phyloP scores from a whole-genome alignment of 1,284 basidiomycete species.

The Ustilago hordei region DNA sequence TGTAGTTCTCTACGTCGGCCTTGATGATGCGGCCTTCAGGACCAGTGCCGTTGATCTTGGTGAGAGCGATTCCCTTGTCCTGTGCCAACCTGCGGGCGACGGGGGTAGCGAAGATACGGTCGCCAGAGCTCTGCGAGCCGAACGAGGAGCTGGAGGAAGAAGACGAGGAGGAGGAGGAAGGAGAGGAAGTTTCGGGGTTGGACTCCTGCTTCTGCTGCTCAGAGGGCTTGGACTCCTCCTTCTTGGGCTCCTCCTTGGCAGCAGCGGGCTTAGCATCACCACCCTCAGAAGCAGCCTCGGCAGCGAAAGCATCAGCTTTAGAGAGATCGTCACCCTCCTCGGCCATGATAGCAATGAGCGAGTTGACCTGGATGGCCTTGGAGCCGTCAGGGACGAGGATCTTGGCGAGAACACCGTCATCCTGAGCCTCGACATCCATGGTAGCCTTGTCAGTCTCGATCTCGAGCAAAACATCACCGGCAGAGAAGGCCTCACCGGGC shows the following conservation, averaged over 20 bases:
- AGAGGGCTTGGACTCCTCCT: constrained; percentile 48
- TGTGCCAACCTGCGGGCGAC: constrained; percentile 96
- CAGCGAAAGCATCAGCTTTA: constrained; percentile 81
- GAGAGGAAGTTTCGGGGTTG: constrained; percentile 23
- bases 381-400: constrained; percentile 67
- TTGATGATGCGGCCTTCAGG: constrained; percentile 93
- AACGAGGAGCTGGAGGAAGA: constrained; percentile 39
- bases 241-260: constrained; percentile 53
- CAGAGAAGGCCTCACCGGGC: constrained; percentile 88
- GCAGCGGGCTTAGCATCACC: constrained; percentile 67
- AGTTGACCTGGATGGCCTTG: constrained; percentile 69
- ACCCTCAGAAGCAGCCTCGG: constrained; percentile 71
- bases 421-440: constrained; percentile 71
- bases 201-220: constrained; percentile 61
- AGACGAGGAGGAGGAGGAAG: constrained; percentile 27
- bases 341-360: constrained; percentile 70
- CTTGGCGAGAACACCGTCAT: constrained; percentile 71
- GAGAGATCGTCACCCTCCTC: constrained; percentile 71
- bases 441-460: constrained; percentile 75
- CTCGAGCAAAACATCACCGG: constrained; percentile 93
- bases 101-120: constrained; percentile 87
- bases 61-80: constrained; percentile 91
- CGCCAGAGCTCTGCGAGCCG: constrained; percentile 47
- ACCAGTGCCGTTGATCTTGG: constrained; percentile 91
- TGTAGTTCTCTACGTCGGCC: constrained; percentile 90